phyloP scores from a whole-genome alignment of 2,329 filamentous ascomycete species.

The Geosmithia morbida region DNA sequence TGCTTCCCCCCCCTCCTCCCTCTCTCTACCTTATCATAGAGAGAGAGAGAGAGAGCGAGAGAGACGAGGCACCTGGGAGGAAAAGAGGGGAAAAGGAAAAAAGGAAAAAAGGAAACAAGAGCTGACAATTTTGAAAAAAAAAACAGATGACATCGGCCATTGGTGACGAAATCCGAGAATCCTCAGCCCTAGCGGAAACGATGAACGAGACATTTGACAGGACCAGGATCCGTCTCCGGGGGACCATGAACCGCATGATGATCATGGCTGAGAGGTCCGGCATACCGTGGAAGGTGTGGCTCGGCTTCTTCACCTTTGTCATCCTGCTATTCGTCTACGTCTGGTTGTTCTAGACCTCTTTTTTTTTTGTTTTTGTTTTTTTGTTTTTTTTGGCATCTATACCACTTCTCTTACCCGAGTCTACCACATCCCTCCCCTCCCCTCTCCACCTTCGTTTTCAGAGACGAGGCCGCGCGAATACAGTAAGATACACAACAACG shows the following conservation, averaged over 20 bases:
- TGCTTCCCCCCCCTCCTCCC: too few relatives aligned
- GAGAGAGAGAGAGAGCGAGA: too few relatives aligned
- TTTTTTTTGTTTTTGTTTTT: too few relatives aligned
- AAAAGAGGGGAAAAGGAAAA: background rate
- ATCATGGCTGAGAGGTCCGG: slow-evolving; percentile 89
- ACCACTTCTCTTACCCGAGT: too few relatives aligned
- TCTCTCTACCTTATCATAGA: too few relatives aligned
- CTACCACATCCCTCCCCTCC: too few relatives aligned
- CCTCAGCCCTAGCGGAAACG: slow-evolving; percentile 74
- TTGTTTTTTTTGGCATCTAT: too few relatives aligned
- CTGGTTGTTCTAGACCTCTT: slow-evolving; percentile 56
- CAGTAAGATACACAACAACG: too few relatives aligned
- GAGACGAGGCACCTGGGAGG: background rate
- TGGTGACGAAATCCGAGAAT: slow-evolving; percentile 88
- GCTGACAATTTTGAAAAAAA: background rate
- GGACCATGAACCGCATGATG: slow-evolving; percentile 96
- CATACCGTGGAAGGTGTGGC: slow-evolving; percentile 92
- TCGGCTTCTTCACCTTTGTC: slow-evolving; percentile 75
- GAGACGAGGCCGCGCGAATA: too few relatives aligned
- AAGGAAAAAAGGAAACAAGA: background rate
- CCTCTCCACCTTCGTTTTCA: too few relatives aligned
- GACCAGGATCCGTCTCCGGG: slow-evolving; percentile 64
- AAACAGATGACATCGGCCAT: slow-evolving; percentile 76
- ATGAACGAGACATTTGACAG: slow-evolving; percentile 93
- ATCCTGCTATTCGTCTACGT: slow-evolving; percentile 80